Conservation (phyloP, 2,329 filamentous ascomycete genomes). For the Fusarium odoratissimum region DNA sequence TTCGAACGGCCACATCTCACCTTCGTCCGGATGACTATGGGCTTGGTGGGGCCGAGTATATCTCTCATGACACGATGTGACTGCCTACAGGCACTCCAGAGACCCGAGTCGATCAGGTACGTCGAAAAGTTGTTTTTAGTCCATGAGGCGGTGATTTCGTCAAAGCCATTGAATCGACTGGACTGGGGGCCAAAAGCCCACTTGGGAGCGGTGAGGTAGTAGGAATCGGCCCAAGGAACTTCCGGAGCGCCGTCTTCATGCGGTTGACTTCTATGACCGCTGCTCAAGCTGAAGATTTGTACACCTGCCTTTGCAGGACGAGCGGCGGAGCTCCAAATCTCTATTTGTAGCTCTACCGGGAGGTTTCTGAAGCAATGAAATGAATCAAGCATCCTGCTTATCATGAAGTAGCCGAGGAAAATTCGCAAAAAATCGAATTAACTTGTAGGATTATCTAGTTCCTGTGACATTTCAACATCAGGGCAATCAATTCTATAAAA, state of each 20-base stretch:
- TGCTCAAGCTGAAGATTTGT: not conserved
- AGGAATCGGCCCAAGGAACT: not conserved
- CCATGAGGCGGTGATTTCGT: not conserved
- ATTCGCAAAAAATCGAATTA: not conserved
- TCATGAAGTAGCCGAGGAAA: not conserved
- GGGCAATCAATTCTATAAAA: not conserved
- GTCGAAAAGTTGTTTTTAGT: not conserved
- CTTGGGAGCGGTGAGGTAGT: not conserved
- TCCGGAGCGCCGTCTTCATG: not conserved
- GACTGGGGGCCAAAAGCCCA: not conserved
- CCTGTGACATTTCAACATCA: not conserved
- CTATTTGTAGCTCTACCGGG: not conserved
- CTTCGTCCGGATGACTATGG: not conserved
- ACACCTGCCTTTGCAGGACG: not conserved
- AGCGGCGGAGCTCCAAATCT: not conserved
- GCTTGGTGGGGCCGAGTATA: not conserved
- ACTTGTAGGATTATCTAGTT: not conserved
- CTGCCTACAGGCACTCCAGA: constrained; percentile 1
- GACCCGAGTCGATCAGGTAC: not conserved
- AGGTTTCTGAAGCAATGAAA: not conserved
- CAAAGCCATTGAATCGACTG: not conserved
- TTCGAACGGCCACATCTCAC: not conserved
- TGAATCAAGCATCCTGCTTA: not conserved
- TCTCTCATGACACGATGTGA: not conserved
- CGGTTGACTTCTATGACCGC: not conserved